Base-by-base conservation (phyloP, 805 yeast species). In the Candida caryicola region DNA sequence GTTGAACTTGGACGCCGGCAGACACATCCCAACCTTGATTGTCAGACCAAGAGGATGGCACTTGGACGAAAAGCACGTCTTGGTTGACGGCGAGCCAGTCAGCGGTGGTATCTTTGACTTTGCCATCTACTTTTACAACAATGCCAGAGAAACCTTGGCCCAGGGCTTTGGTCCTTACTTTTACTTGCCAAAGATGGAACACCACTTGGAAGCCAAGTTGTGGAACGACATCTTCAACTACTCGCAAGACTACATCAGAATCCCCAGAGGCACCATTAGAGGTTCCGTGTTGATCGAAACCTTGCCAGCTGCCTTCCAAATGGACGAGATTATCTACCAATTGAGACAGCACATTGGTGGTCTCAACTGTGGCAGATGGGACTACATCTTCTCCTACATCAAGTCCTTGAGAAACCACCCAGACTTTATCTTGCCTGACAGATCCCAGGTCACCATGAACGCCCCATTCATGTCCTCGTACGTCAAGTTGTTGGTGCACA, bases 1-100 rank as follows among this genome's bases (percentile, higher is more conserved):
- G 44, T 66, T 71, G 52, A 64, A 72, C 52, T 64, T 55, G 52
- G 68, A 66, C 43, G 69, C 69, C 40, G 74, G 71, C 39, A 72
- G 74, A 58, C 81, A 81, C 55, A 70, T 82, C 36, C 91, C 91
- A 44, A 85, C 89, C 31, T 66, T 85, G 59, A 82, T 85, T 59
- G 89, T 84, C 40, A 77, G 95, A 69, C 95, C 95, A 56, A 76
- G 95, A 69, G 93, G 95, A 35, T 84, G 91, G 90, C 95, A 85
- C 60, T 73, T 85, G 76, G 79, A 70, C 25, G 95, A 85, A 58
- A 73, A 75, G 59, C 95, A 85, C 55, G 69, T 85, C 33, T 54
- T 71, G 35, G 77, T 84, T 41, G 90, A 82, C 56, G 85, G 81
- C 41, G 86, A 81, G 61, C 88, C 90, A 36, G 79, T 85, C 33